phyloP scores from a whole-genome alignment of 805 yeast genomes.

The Pichia deserticola region DNA sequence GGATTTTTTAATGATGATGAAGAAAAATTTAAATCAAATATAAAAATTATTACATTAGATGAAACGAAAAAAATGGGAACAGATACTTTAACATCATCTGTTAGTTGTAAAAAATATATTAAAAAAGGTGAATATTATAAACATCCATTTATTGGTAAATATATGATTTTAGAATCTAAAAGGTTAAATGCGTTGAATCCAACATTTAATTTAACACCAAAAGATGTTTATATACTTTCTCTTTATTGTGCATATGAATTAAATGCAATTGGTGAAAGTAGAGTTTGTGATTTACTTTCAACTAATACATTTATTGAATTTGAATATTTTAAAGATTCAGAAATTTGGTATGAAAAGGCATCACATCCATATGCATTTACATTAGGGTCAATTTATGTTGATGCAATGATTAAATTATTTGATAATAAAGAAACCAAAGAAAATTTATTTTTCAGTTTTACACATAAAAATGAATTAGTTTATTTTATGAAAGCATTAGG shows the following conservation, averaged over 20 bases:
- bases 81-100: slow-evolving; percentile 50
- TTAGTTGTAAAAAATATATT: slow-evolving; percentile 35
- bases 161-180: slow-evolving; percentile 35
- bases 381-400: slow-evolving; percentile 56
- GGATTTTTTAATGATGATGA: slow-evolving; percentile 43
- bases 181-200: slow-evolving; percentile 51
- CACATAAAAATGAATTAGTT: slow-evolving; percentile 67
- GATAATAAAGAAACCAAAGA: slow-evolving; percentile 16
- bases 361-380: slow-evolving; percentile 47
- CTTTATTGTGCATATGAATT: slow-evolving; percentile 69
- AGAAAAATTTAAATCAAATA: slow-evolving; percentile 28
- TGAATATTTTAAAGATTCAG: slow-evolving; percentile 54
- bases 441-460: slow-evolving; percentile 44
- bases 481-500: slow-evolving; percentile 61
- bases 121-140: slow-evolving; percentile 18
- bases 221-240: slow-evolving; percentile 48
- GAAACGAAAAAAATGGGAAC: slow-evolving; percentile 47
- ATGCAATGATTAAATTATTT: slow-evolving; percentile 30
- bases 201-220: slow-evolving; percentile 42
- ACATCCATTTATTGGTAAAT: slow-evolving; percentile 11
- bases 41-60: slow-evolving; percentile 34
- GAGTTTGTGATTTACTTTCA: slow-evolving; percentile 62
- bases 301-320: slow-evolving; percentile 57
- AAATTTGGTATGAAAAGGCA: slow-evolving; percentile 54
- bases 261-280: slow-evolving; percentile 59